Evolutionary conservation across 352 stramenopile species (phyloP).

Genomic region (Aphanomyces stellatus): DNA sequence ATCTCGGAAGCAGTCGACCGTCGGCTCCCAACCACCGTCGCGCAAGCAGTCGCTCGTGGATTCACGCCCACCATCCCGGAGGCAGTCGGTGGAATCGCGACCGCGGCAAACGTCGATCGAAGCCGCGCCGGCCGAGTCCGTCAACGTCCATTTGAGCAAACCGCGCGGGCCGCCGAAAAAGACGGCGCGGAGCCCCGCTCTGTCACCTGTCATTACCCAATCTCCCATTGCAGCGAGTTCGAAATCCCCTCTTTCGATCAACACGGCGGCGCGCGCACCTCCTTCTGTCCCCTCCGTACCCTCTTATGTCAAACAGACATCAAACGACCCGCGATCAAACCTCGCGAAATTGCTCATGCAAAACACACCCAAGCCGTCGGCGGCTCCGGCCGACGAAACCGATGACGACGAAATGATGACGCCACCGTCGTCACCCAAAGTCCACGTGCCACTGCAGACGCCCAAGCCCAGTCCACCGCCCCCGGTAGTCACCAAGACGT

Average conservation of each 20-base stretch:
- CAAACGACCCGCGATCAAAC: background rate
- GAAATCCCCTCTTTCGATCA: background rate
- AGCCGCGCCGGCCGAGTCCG: background rate
- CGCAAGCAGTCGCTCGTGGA: background rate
- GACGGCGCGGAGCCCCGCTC: background rate
- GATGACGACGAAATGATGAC: conserved; percentile 30
- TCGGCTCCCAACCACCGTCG: background rate
- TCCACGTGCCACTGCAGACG: background rate
- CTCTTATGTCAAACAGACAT: too few species aligned
- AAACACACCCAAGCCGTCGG: conserved; percentile 21
- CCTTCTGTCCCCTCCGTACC: background rate
- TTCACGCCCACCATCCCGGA: too few species aligned
- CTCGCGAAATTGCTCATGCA: conserved; percentile 4
- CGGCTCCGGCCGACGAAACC: too few species aligned
- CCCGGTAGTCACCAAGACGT: background rate
- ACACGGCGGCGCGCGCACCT: background rate
- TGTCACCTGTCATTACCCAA: background rate
- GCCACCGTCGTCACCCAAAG: conserved; percentile 6
- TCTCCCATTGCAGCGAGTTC: background rate
- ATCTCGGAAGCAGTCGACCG: background rate
- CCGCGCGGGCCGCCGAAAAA: conserved; percentile 4
- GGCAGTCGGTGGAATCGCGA: background rate
- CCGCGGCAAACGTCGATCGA: background rate
- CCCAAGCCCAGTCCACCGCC: background rate
- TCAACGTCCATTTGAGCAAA: background rate